These are phyloP conservation scores for Echium plantagineum DNA, from an alignment of 257 asterid genomes.

Conservation along the genomic window DNA sequence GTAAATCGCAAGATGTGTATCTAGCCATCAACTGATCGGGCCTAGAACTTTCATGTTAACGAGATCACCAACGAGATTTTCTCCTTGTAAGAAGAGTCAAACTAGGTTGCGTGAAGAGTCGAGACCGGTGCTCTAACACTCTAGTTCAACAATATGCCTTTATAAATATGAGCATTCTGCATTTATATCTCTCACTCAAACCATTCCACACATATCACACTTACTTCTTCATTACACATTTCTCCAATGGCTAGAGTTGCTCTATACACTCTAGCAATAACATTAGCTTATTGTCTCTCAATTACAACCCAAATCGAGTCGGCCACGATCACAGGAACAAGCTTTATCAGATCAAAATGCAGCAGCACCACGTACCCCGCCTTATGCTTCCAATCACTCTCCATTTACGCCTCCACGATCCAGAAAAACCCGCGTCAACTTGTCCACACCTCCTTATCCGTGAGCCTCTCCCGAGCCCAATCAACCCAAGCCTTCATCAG, in stretches of 20 bases:
- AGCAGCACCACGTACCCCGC: slow-evolving; percentile 13
- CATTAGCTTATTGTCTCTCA: neutral
- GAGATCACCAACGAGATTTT: no score
- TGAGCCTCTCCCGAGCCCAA: slow-evolving; percentile 12
- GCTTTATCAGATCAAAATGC: slow-evolving; percentile 14
- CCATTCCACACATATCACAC: neutral
- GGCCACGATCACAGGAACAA: neutral
- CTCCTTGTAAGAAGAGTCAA: no score
- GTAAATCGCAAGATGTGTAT: no score
- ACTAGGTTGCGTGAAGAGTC: no score
- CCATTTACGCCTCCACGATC: slow-evolving; percentile 10
- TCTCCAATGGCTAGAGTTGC: slow-evolving; percentile 14
- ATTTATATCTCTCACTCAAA: neutral
- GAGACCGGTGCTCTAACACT: no score
- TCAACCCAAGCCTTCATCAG: slow-evolving; percentile 1
- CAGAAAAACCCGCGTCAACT: slow-evolving; percentile 13
- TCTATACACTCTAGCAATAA: slow-evolving; percentile 9
- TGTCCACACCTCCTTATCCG: slow-evolving; percentile 11
- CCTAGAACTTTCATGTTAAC: no score
- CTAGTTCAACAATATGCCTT: no score
- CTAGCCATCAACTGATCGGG: no score
- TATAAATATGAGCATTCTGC: slow-evolving; percentile 1
- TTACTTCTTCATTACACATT: neutral
- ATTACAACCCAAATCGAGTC: neutral
- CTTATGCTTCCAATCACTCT: slow-evolving; percentile 11